Percentiles rank a stretch among this genome's conserved stretches.
phyloP scores from a whole-genome alignment of 169 alveolate genomes.

The Pseudocohnilembus persalinus region DNA sequence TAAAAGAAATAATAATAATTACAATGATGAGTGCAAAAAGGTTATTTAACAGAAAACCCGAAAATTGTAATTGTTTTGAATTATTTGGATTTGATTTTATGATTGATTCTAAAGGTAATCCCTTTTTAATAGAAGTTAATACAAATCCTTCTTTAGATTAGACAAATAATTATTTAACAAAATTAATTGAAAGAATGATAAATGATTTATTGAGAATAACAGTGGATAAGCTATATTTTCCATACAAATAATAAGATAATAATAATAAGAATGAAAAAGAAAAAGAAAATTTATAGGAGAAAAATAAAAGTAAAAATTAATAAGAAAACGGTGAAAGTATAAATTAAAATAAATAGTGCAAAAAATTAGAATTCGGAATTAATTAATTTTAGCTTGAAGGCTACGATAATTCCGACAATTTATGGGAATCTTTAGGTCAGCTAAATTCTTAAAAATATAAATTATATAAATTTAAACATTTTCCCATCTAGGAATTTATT shows the following conservation, averaged over 20 bases:
- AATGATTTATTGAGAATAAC: constrained; percentile 58
- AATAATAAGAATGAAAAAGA: neutral
- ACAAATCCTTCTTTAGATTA: constrained; percentile 79
- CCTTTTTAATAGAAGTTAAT: constrained; percentile 76
- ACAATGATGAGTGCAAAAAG: constrained; percentile 37
- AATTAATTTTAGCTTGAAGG: neutral
- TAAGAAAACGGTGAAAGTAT: neutral
- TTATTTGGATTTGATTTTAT: constrained; percentile 81
- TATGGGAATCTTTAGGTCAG: neutral
- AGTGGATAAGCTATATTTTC: constrained; percentile 41
- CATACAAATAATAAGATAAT: neutral
- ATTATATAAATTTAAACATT: too few species aligned
- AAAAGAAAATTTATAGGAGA: neutral
- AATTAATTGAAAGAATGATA: constrained; percentile 71
- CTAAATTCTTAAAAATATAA: neutral
- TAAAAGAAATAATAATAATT: constrained; percentile 25
- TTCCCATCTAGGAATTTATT: neutral
- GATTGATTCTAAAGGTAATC: constrained; percentile 60
- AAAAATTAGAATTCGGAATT: neutral
- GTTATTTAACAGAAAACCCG: constrained; percentile 23
- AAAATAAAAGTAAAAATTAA: too few species aligned
- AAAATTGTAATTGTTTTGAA: constrained; percentile 60
- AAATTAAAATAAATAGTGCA: neutral
- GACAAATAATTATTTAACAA: constrained; percentile 56
- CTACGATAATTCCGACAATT: neutral